phyloP scores from a whole-genome alignment of 371 early-diverging fungal genomes.

The Actinomucor elegans region DNA sequence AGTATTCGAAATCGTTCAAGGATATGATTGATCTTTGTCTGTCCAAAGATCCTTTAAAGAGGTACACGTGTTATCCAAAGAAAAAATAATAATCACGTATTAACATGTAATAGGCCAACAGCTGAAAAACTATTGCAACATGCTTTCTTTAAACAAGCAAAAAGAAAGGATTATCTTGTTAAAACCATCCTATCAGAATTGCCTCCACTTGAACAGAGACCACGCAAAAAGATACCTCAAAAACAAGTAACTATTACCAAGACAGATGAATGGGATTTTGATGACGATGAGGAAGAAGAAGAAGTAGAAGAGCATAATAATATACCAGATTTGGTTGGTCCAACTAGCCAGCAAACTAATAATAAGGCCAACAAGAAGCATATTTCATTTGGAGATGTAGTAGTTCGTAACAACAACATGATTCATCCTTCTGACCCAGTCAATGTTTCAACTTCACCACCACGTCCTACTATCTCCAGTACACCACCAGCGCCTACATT shows the following conservation, averaged over 20 bases:
- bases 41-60: slow-evolving; percentile 77
- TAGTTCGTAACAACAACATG: slow-evolving; percentile 30
- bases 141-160: slow-evolving; percentile 83
- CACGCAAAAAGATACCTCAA: slow-evolving; percentile 46
- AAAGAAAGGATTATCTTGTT: slow-evolving; percentile 68
- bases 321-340: background rate
- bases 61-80: slow-evolving; percentile 52
- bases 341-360: background rate
- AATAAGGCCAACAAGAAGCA: slow-evolving; percentile 20
- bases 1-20: slow-evolving; percentile 76
- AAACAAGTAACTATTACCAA: slow-evolving; percentile 31
- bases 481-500: background rate
- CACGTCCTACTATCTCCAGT: background rate
- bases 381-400: slow-evolving; percentile 51
- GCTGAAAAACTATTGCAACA: slow-evolving; percentile 79
- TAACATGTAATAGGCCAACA: slow-evolving; percentile 79
- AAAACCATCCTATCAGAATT: slow-evolving; percentile 61
- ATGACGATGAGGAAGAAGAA: slow-evolving; percentile 19
- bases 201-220: slow-evolving; percentile 69
- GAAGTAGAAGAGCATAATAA: background rate
- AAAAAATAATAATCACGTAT: too few species aligned
- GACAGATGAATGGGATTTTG: slow-evolving; percentile 51
- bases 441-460: background rate
- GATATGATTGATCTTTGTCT: slow-evolving; percentile 87
- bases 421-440: slow-evolving; percentile 22